phyloP scores from a whole-genome alignment of 768 basidiomycete species.

The Nidularia pulvinata region DNA sequence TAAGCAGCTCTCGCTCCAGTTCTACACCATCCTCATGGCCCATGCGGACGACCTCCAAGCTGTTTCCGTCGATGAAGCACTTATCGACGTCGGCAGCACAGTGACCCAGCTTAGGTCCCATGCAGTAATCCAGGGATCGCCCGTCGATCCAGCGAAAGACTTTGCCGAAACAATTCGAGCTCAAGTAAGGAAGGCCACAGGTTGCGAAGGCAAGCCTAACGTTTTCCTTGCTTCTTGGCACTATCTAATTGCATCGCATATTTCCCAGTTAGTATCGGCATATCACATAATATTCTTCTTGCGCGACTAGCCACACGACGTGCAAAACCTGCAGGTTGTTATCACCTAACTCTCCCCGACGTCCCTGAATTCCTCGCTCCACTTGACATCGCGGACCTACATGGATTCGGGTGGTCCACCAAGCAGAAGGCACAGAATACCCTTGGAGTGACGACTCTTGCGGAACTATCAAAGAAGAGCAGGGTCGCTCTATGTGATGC shows the following conservation, averaged over 20 bases:
- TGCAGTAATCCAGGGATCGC: slow-evolving; percentile 16
- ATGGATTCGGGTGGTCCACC: slow-evolving; percentile 81
- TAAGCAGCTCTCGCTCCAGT: slow-evolving; percentile 79
- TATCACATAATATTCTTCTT: slow-evolving; percentile 89
- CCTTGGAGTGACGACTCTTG: slow-evolving; percentile 69
- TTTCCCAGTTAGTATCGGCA: slow-evolving; percentile 82
- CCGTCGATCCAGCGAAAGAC: slow-evolving; percentile 66
- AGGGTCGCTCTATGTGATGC: slow-evolving; percentile 67
- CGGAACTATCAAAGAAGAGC: slow-evolving; percentile 64
- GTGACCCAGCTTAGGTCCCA: slow-evolving; percentile 39
- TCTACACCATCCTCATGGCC: slow-evolving; percentile 91
- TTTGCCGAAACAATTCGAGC: slow-evolving; percentile 82
- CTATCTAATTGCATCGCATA: not conserved
- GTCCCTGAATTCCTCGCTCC: slow-evolving; percentile 58
- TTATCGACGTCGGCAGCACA: slow-evolving; percentile 81
- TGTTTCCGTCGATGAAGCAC: slow-evolving; percentile 95
- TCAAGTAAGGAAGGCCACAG: slow-evolving; percentile 76
- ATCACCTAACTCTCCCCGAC: slow-evolving; percentile 62
- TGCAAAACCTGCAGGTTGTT: slow-evolving; percentile 91
- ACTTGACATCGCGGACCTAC: slow-evolving; percentile 77
- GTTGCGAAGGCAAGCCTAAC: slow-evolving; percentile 70
- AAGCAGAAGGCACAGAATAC: slow-evolving; percentile 81
- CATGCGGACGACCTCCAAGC: slow-evolving; percentile 93
- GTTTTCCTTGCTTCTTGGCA: not conserved
- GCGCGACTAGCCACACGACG: slow-evolving; percentile 88